phyloP scores from a whole-genome alignment of 2,329 filamentous ascomycete species.

The Mycocentrospora acerina region DNA sequence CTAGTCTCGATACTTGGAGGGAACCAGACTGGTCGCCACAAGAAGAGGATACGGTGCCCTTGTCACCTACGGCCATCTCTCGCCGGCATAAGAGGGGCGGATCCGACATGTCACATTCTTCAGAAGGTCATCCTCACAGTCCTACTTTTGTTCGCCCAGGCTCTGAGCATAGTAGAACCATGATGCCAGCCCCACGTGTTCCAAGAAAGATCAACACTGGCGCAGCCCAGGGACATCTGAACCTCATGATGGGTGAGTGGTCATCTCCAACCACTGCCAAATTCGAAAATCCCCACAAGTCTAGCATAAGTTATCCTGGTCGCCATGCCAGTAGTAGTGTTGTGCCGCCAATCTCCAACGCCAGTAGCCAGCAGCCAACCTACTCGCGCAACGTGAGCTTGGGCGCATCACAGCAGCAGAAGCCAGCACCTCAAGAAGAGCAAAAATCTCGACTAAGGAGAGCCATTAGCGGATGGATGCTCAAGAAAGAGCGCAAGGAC shows the following conservation, averaged over 20 bases:
- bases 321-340: slow-evolving; percentile 15
- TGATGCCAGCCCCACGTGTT: slow-evolving; percentile 9
- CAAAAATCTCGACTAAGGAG: slow-evolving; percentile 38
- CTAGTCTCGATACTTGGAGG: slow-evolving; percentile 47
- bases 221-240: slow-evolving; percentile 7
- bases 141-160: slow-evolving; percentile 11
- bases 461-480: slow-evolving; percentile 39
- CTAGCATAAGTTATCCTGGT: slow-evolving; percentile 14
- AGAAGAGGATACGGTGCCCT: slow-evolving; percentile 19
- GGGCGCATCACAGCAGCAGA: slow-evolving; percentile 17
- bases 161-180: slow-evolving; percentile 18
- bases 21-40: slow-evolving; percentile 17
- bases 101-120: slow-evolving; percentile 31
- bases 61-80: slow-evolving; percentile 21
- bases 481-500: slow-evolving; percentile 41
- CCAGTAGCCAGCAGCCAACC: slow-evolving; percentile 12
- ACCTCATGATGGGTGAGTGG: slow-evolving; percentile 28
- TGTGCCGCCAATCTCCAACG: slow-evolving; percentile 23
- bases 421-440: slow-evolving; percentile 22
- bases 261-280: slow-evolving; percentile 14
- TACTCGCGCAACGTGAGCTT: slow-evolving; percentile 36
- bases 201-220: slow-evolving; percentile 13
- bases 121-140: slow-evolving; percentile 15
- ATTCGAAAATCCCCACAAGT: slow-evolving; percentile 20
- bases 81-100: slow-evolving; percentile 32